These are phyloP conservation scores for Cordyceps sp. DNA, from an alignment of 2,329 filamentous ascomycete species.

Conservation along the genomic window DNA sequence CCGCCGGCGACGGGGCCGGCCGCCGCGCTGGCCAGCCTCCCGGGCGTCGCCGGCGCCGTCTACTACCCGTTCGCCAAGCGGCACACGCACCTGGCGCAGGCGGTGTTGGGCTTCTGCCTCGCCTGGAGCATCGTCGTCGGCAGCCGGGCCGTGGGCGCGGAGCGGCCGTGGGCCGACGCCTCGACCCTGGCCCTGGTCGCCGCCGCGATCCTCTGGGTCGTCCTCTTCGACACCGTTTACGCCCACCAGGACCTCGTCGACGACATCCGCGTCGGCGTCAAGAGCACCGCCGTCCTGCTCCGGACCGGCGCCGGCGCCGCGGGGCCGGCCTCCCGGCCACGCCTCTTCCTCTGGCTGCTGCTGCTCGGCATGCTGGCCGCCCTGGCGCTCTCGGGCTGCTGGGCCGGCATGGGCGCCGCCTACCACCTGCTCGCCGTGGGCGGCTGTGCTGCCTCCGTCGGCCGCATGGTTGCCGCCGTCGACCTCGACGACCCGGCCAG, in stretches of 20 bases:
- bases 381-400: background rate
- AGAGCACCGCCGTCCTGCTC: slow-evolving; percentile 13
- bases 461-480: background rate
- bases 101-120: slow-evolving; percentile 17
- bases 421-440: background rate
- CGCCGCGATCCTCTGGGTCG: slow-evolving; percentile 14
- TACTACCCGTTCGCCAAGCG: slow-evolving; percentile 20
- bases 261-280: slow-evolving; percentile 15
- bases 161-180: slow-evolving; percentile 6
- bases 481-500: background rate
- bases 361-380: background rate
- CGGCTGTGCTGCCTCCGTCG: background rate
- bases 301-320: background rate
- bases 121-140: slow-evolving; percentile 15
- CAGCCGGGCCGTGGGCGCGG: slow-evolving; percentile 9
- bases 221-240: slow-evolving; percentile 20
- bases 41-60: slow-evolving; percentile 10
- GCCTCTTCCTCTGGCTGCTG: background rate
- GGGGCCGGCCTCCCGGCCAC: too few relatives aligned
- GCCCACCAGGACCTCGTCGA: slow-evolving; percentile 17
- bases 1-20: too few relatives aligned
- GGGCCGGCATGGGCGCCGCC: background rate
- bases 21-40: slow-evolving; percentile 9
- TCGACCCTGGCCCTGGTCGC: slow-evolving; percentile 10
- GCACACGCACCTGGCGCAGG: slow-evolving; percentile 16